A percentile compares a stretch with the other conserved stretches of the same genome.
Evolutionary conservation across 805 yeast species (phyloP).

Genomic region (Cyberlindnera veronae): DNA sequence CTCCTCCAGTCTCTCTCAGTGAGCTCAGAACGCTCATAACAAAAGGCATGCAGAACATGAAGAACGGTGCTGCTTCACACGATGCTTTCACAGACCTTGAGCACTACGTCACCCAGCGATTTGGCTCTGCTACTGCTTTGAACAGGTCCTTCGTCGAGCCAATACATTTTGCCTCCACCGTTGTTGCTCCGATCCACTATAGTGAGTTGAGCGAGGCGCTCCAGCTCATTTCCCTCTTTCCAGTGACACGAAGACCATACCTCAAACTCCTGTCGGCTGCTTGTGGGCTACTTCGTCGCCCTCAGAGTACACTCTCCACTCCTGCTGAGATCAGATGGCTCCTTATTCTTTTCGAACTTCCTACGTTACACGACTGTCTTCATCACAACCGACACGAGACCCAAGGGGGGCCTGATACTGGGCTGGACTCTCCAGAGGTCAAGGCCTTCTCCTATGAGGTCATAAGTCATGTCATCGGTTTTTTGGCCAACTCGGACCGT

Average conservation of each 20-base stretch:
- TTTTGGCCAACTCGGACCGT: slow-evolving; percentile 49
- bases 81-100: slow-evolving; percentile 49
- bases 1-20: background rate
- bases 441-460: slow-evolving; percentile 62
- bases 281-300: slow-evolving; percentile 49
- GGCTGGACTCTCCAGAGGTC: slow-evolving; percentile 45
- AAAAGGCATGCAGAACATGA: slow-evolving; percentile 6
- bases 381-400: slow-evolving; percentile 21
- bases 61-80: slow-evolving; percentile 13
- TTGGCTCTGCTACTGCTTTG: slow-evolving; percentile 44
- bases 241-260: slow-evolving; percentile 63
- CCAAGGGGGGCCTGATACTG: background rate
- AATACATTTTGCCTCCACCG: background rate
- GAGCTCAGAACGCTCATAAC: slow-evolving; percentile 4
- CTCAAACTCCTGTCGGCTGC: slow-evolving; percentile 51
- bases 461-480: slow-evolving; percentile 64
- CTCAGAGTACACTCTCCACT: slow-evolving; percentile 34
- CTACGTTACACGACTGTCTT: slow-evolving; percentile 51
- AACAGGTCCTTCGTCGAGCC: slow-evolving; percentile 51
- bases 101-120: slow-evolving; percentile 41
- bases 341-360: slow-evolving; percentile 65
- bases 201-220: slow-evolving; percentile 46
- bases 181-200: slow-evolving; percentile 44
- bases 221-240: slow-evolving; percentile 35
- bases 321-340: slow-evolving; percentile 54